These are phyloP conservation scores for Calonectria pauciramosa DNA, from an alignment of 2,329 filamentous ascomycete species.

Conservation along the genomic window DNA sequence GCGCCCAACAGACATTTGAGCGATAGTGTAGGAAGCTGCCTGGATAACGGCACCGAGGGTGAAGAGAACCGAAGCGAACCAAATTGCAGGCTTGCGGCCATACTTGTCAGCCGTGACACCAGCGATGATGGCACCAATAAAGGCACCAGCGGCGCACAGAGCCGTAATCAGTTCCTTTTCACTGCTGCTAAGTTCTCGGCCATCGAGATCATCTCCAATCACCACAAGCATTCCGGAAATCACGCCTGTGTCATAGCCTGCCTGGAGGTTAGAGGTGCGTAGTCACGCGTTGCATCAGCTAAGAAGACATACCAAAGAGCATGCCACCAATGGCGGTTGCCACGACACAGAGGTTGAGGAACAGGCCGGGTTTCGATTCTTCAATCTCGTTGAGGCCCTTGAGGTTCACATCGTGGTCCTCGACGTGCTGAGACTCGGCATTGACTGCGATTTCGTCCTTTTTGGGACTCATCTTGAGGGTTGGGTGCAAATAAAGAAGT, in stretches of 20 bases:
- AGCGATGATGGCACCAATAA: constrained; percentile 39
- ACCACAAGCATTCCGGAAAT: constrained; percentile 63
- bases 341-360: constrained; percentile 33
- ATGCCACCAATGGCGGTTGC: constrained; percentile 37
- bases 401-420: constrained; percentile 22
- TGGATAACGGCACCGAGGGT: constrained; percentile 39
- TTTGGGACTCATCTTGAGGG: constrained; percentile 27
- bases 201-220: constrained; percentile 45
- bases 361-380: constrained; percentile 32
- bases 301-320: constrained; percentile 50
- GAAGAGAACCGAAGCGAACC: constrained; percentile 37
- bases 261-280: too few species aligned
- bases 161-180: constrained; percentile 41
- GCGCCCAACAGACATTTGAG: constrained; percentile 39
- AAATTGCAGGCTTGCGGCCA: constrained; percentile 35
- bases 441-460: constrained; percentile 21
- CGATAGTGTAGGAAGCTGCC: constrained; percentile 33
- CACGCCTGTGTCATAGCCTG: constrained; percentile 65
- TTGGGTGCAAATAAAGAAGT: background rate
- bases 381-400: constrained; percentile 31
- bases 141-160: constrained; percentile 37
- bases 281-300: too few species aligned
- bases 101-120: constrained; percentile 41
- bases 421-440: constrained; percentile 27
- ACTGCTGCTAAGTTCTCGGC: constrained; percentile 14